Evolutionary conservation across 1,284 basidiomycete genomes (phyloP), one percentile per base, ranked within the genome.

Genomic region (Pseudozyma thailandica): DNA sequence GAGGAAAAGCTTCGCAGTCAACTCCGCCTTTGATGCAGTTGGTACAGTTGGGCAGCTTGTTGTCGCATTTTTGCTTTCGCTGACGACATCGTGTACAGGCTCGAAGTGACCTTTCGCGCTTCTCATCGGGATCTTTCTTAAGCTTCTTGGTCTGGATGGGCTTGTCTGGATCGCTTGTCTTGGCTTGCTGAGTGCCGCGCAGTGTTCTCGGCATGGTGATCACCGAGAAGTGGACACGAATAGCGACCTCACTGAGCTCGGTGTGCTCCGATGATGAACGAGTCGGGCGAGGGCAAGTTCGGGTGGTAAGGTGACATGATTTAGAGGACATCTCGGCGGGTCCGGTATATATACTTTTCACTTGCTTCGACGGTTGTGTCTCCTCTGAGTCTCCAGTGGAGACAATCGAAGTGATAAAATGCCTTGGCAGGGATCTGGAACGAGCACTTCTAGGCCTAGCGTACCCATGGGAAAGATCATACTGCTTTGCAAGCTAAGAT

Each of bases 11-110:
- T 43, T 68, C 63, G 47, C 70, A 72, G 3, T 31, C 10, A 3
- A 63, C 59, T 15, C 55, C 58, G 6, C 70, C 70, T 35, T 60
- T 72, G 41, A 68, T 31, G 30, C 70, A 72, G 38, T 66, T 72
- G 51, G 58, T 50, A 33, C 70, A 72, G 42, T 62, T 33, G 0
- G 63, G 70, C 12, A 62, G n/a, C 16, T 51, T 55, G 25, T 68
- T 68, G 47, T 72, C 70, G 59, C 70, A 72, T 28, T 52, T 47
- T 43, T 72, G 70, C 30, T 72, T 72, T 4, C 70, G 63, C 30
- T 63, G 59, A 6, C 60, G 58, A 47, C 70, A 72, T 2, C 70
- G 70, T 0, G 58, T 66, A 42, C 70, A 72, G 4, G 70, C 70
- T 1, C 70, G 53, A 21, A 72, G 55, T 0, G 63, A 63, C 33